phyloP scores from a whole-genome alignment of 768 basidiomycete genomes.

The Pisolithus tinctorius region DNA sequence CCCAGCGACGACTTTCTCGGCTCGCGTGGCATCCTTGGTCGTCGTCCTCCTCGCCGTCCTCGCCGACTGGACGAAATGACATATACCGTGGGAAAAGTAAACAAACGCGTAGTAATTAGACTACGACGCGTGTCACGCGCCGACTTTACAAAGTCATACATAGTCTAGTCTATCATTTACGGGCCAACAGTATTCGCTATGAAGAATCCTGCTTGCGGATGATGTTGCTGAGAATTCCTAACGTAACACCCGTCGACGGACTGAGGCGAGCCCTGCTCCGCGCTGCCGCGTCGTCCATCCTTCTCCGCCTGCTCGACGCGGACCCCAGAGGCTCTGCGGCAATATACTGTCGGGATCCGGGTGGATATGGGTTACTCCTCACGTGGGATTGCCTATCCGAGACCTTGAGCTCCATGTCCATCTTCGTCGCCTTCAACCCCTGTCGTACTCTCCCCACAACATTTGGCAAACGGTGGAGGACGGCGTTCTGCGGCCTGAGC shows the following conservation, averaged over 20 bases:
- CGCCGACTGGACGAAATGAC: neutral
- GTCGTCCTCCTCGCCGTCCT: slow-evolving; percentile 1
- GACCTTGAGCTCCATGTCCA: slow-evolving; percentile 29
- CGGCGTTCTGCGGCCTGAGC: slow-evolving; percentile 21
- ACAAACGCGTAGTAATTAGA: slow-evolving; percentile 20
- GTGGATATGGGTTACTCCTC: slow-evolving; percentile 38
- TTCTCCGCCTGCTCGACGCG: neutral
- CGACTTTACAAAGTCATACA: slow-evolving; percentile 9
- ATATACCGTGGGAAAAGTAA: slow-evolving; percentile 19
- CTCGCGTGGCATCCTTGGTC: slow-evolving; percentile 20
- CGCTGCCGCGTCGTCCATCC: neutral
- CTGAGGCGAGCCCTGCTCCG: neutral
- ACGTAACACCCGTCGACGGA: neutral
- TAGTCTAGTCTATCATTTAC: no score
- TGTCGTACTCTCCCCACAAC: slow-evolving; percentile 38
- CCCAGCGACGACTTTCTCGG: slow-evolving; percentile 34
- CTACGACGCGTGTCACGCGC: slow-evolving; percentile 17
- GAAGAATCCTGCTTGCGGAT: neutral
- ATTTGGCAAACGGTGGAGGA: slow-evolving; percentile 33
- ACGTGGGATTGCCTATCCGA: slow-evolving; percentile 24
- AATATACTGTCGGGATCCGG: slow-evolving; percentile 47
- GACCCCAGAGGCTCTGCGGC: slow-evolving; percentile 18
- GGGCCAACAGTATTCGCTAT: neutral
- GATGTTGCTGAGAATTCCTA: neutral
- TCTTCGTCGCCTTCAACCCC: slow-evolving; percentile 31